phyloP scores from a whole-genome alignment of 768 basidiomycete species.

The Lenzites betulinus region DNA sequence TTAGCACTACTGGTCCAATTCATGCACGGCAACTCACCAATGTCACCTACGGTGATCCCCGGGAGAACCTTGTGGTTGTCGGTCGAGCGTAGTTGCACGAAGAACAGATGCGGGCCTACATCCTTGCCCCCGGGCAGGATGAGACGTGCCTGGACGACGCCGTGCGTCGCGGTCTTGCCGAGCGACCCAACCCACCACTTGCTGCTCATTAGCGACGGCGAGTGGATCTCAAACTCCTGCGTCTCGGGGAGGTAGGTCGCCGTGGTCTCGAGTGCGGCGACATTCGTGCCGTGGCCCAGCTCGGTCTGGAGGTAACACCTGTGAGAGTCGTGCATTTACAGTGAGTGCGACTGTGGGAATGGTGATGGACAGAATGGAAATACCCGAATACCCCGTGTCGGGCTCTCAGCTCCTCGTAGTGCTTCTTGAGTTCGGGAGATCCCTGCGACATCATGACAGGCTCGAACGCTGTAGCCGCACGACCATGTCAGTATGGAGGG shows the following conservation, averaged over 20 bases:
- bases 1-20: not conserved
- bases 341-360: not conserved
- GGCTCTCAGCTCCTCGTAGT: conserved; percentile 51
- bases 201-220: conserved; percentile 69
- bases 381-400: conserved; percentile 61
- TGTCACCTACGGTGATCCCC: conserved; percentile 68
- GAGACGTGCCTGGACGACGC: conserved; percentile 74
- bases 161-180: conserved; percentile 73
- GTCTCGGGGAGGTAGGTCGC: conserved; percentile 71
- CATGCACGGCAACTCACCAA: conserved; percentile 43
- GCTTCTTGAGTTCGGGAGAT: conserved; percentile 50
- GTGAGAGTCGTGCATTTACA: not conserved
- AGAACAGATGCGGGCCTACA: conserved; percentile 74
- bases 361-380: not conserved
- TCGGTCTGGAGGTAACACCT: conserved; percentile 78
- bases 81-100: conserved; percentile 65
- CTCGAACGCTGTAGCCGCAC: conserved; percentile 48
- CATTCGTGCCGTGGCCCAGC: conserved; percentile 77
- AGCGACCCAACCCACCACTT: conserved; percentile 86
- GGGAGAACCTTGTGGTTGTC: conserved; percentile 62
- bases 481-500: conserved; percentile 1
- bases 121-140: conserved; percentile 61
- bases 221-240: conserved; percentile 73
- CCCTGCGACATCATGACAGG: conserved; percentile 69
- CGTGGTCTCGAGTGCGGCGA: conserved; percentile 69